phyloP scores from a whole-genome alignment of 208 protist genomes.

The Acanthamoeba rhysodes region DNA sequence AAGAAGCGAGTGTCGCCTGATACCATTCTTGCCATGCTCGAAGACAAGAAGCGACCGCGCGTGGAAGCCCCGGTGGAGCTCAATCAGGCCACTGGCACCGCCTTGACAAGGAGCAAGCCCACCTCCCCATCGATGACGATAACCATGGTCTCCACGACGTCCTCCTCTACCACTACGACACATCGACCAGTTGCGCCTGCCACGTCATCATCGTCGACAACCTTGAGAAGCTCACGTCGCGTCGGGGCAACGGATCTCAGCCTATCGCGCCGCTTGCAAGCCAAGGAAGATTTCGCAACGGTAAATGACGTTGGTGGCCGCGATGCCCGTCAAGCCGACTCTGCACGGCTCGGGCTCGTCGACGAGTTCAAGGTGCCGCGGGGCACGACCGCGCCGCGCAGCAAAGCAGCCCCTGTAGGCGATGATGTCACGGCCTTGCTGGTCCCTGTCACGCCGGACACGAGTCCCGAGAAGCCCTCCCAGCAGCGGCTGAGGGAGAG shows the following conservation, averaged over 20 bases:
- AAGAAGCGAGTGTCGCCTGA: slow-evolving; percentile 10
- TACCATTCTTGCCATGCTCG: not conserved
- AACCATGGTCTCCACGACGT: not conserved
- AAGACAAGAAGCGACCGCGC: not conserved
- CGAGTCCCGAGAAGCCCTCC: not conserved
- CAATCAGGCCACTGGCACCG: too few species aligned
- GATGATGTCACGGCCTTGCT: not conserved
- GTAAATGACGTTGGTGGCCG: too few species aligned
- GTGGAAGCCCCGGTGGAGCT: not conserved
- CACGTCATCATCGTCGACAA: too few species aligned
- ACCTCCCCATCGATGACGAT: too few species aligned
- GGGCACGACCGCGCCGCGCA: not conserved
- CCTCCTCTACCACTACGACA: not conserved
- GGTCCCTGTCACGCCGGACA: not conserved
- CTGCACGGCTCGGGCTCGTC: not conserved
- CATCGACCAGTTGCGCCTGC: too few species aligned
- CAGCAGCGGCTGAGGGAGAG: too few species aligned
- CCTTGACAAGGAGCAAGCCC: too few species aligned
- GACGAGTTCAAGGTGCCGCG: not conserved
- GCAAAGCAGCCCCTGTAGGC: too few species aligned
- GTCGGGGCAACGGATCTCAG: not conserved
- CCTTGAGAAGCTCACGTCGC: too few species aligned
- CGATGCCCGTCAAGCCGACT: too few species aligned
- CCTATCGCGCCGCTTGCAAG: not conserved
- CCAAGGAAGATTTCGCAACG: not conserved